Conservation (phyloP, 2,329 filamentous ascomycete species). For the Apiospora kogelbergensis region DNA sequence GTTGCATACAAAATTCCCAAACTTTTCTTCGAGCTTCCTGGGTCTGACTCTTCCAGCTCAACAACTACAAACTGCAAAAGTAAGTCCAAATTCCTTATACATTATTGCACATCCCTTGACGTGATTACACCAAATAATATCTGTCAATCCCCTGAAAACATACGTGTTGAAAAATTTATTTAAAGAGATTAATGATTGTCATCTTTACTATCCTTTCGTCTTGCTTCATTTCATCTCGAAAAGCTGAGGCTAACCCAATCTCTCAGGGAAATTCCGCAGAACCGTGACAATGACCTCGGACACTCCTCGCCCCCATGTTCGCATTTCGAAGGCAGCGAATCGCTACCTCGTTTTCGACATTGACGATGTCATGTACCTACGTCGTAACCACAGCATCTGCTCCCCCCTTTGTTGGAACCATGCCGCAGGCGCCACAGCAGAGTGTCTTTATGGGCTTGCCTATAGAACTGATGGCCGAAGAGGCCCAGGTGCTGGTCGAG, state of each 20-base stretch:
- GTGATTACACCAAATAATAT: slow-evolving; percentile 70
- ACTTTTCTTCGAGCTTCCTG: slow-evolving; percentile 7
- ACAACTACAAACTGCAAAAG: slow-evolving; percentile 19
- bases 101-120: slow-evolving; percentile 10
- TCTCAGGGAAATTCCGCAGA: background rate
- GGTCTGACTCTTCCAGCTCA: slow-evolving; percentile 15
- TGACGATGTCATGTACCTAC: slow-evolving; percentile 73
- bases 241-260: background rate
- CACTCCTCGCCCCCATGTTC: slow-evolving; percentile 46
- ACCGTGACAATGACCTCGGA: slow-evolving; percentile 6
- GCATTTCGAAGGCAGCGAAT: slow-evolving; percentile 77
- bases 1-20: slow-evolving; percentile 1
- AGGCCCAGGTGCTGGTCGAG: slow-evolving; percentile 78
- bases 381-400: slow-evolving; percentile 79
- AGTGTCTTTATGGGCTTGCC: slow-evolving; percentile 91
- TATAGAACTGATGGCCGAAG: slow-evolving; percentile 86
- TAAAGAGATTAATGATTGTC: slow-evolving; percentile 41
- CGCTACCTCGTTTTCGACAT: slow-evolving; percentile 90
- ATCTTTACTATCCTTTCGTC: slow-evolving; percentile 10
- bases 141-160: slow-evolving; percentile 82
- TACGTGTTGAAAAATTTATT: slow-evolving; percentile 52
- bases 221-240: background rate
- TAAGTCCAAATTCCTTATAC: slow-evolving; percentile 19
- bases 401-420: slow-evolving; percentile 83
- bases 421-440: slow-evolving; percentile 91